Conservation (phyloP, 805 yeast genomes). For the Saccharomycopsis fodiens region DNA sequence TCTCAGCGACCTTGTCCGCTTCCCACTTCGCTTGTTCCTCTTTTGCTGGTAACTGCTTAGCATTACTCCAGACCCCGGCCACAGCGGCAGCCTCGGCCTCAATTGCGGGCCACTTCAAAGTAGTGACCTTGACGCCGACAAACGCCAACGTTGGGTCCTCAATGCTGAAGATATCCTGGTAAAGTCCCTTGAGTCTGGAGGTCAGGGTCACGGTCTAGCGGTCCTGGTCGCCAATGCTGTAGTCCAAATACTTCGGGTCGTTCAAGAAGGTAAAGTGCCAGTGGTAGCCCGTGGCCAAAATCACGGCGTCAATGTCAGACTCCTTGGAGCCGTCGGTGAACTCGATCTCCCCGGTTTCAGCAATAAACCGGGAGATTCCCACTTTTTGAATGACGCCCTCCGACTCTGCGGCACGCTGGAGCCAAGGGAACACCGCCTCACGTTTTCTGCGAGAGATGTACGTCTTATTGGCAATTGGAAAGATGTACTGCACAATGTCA, state of each 20-base stretch:
- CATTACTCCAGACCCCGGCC: conserved; percentile 49
- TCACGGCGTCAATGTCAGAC: conserved; percentile 30
- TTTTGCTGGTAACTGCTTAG: conserved; percentile 31
- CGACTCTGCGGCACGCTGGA: conserved; percentile 21
- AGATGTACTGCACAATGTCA: conserved; percentile 36
- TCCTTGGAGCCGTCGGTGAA: conserved; percentile 24
- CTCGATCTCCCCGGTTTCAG: conserved; percentile 19
- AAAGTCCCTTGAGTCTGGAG: conserved; percentile 32
- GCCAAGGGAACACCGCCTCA: conserved; percentile 18
- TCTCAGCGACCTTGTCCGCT: conserved; percentile 9
- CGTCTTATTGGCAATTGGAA: conserved; percentile 20
- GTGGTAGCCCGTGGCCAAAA: conserved; percentile 40
- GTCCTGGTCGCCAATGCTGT: conserved; percentile 22
- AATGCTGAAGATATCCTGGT: conserved; percentile 39
- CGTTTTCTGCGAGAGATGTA: conserved; percentile 19
- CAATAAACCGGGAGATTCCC: conserved; percentile 13
- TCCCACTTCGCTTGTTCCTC: conserved; percentile 35
- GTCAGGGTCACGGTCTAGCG: conserved; percentile 8
- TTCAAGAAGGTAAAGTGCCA: conserved; percentile 33
- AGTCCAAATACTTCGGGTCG: conserved; percentile 23
- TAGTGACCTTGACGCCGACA: conserved; percentile 35
- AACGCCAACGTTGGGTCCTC: conserved; percentile 41
- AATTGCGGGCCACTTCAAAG: conserved; percentile 40
- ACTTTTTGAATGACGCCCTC: conserved; percentile 20
- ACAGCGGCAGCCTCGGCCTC: conserved; percentile 48